These are phyloP conservation scores for Fonsecaea pugnacius DNA, from an alignment of 2,329 filamentous ascomycete species.

Conservation along the genomic window DNA sequence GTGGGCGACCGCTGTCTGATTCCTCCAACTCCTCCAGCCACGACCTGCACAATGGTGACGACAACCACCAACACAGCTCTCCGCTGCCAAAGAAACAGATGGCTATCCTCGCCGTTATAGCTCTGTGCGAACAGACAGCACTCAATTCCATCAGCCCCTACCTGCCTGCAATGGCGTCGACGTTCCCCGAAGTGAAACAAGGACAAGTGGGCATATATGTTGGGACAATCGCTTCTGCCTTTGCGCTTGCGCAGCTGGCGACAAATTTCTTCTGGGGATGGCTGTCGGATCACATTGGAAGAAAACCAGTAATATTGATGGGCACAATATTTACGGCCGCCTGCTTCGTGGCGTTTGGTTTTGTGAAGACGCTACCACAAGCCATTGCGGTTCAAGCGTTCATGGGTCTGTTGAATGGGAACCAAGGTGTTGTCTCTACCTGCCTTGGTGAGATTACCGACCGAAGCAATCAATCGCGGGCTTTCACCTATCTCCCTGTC, in stretches of 20 bases:
- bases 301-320: constrained; percentile 79
- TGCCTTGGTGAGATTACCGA: constrained; percentile 95
- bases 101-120: constrained; percentile 81
- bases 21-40: constrained; percentile 47
- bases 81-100: constrained; percentile 84
- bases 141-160: constrained; percentile 97
- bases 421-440: constrained; percentile 90
- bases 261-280: constrained; percentile 94
- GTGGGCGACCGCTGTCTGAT: constrained; percentile 50
- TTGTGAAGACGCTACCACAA: constrained; percentile 81
- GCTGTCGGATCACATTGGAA: constrained; percentile 75
- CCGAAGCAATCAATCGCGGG: constrained; percentile 87
- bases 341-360: constrained; percentile 85
- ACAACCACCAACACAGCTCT: constrained; percentile 48
- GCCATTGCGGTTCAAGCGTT: constrained; percentile 81
- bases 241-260: constrained; percentile 87
- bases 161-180: constrained; percentile 85
- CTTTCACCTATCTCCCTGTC: constrained; percentile 91
- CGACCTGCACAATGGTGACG: constrained; percentile 41
- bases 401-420: constrained; percentile 94
- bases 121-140: constrained; percentile 91
- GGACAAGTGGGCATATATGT: constrained; percentile 82
- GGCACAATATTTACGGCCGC: constrained; percentile 81
- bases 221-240: constrained; percentile 84
- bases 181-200: constrained; percentile 77